Percentiles rank a stretch among this genome's conserved stretches.
Evolutionary conservation across 768 basidiomycete genomes (phyloP).

Genomic region (Kondoa subrosea): DNA sequence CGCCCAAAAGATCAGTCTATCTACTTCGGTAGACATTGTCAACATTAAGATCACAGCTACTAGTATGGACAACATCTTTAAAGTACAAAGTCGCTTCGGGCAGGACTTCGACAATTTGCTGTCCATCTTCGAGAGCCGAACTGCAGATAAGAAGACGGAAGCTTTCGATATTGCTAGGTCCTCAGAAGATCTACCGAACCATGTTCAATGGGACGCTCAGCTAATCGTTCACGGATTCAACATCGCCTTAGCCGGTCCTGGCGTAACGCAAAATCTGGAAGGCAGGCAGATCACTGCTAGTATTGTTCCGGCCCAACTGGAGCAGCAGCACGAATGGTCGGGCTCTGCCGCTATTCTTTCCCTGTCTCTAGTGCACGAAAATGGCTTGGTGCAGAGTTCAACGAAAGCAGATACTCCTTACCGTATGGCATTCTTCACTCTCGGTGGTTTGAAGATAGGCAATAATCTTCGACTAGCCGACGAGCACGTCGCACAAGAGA

Average conservation of each 20-base stretch:
- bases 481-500: neutral
- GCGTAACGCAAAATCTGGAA: slow-evolving; percentile 57
- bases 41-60: slow-evolving; percentile 59
- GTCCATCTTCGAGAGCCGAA: slow-evolving; percentile 36
- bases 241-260: slow-evolving; percentile 55
- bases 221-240: slow-evolving; percentile 55
- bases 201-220: slow-evolving; percentile 14
- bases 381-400: slow-evolving; percentile 41
- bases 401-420: slow-evolving; percentile 38
- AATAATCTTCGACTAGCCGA: slow-evolving; percentile 8
- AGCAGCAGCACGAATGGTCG: slow-evolving; percentile 30
- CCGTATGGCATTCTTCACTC: slow-evolving; percentile 63
- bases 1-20: slow-evolving; percentile 36
- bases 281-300: slow-evolving; percentile 31
- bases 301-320: neutral
- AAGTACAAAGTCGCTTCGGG: slow-evolving; percentile 74
- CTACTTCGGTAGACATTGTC: slow-evolving; percentile 51
- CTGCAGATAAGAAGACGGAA: neutral
- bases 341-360: slow-evolving; percentile 18
- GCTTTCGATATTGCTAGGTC: neutral
- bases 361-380: slow-evolving; percentile 26
- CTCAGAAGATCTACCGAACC: neutral
- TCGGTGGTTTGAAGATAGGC: slow-evolving; percentile 45
- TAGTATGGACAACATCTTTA: slow-evolving; percentile 65
- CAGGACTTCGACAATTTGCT: slow-evolving; percentile 73